phyloP scores from a whole-genome alignment of 208 protist species.

The Acanthamoeba triangularis region DNA sequence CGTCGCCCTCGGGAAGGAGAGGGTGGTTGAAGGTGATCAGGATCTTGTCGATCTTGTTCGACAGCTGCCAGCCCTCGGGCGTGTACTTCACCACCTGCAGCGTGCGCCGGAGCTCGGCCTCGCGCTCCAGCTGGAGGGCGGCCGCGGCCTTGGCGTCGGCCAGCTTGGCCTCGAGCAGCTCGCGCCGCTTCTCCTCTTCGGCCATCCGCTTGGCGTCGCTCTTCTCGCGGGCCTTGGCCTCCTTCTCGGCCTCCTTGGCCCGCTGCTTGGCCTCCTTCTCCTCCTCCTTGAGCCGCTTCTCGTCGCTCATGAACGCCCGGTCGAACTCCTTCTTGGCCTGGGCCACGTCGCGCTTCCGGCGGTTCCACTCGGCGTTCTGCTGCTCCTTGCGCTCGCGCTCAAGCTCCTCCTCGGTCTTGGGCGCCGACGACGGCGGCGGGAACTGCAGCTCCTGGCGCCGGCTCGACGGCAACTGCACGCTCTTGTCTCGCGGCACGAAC shows the following conservation, averaged over 20 bases:
- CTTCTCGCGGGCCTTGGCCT: neutral
- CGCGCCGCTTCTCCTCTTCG: slow-evolving; percentile 26
- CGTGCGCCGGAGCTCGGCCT: slow-evolving; percentile 56
- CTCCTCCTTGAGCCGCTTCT: slow-evolving; percentile 60
- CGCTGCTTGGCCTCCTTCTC: slow-evolving; percentile 56
- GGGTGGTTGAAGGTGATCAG: slow-evolving; percentile 77
- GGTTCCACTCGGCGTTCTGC: slow-evolving; percentile 23
- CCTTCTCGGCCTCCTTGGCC: slow-evolving; percentile 72
- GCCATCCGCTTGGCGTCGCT: neutral
- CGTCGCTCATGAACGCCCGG: slow-evolving; percentile 68
- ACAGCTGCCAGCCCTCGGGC: slow-evolving; percentile 69
- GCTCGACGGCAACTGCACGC: slow-evolving; percentile 66
- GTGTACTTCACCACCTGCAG: slow-evolving; percentile 57
- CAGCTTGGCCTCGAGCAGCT: slow-evolving; percentile 58
- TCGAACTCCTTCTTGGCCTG: slow-evolving; percentile 60
- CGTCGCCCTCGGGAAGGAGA: slow-evolving; percentile 18
- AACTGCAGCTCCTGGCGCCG: slow-evolving; percentile 40
- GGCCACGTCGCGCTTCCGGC: slow-evolving; percentile 44
- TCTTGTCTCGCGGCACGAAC: slow-evolving; percentile 71
- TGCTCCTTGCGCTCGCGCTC: slow-evolving; percentile 70
- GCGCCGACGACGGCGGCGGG: slow-evolving; percentile 56
- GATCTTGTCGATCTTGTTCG: slow-evolving; percentile 57
- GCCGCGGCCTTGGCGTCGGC: slow-evolving; percentile 55
- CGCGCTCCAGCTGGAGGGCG: slow-evolving; percentile 3
- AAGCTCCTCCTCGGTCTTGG: slow-evolving; percentile 76